Evolutionary conservation across 129 eudicot genomes (phyloP).

Genomic region (Flaveria sonorensis): DNA sequence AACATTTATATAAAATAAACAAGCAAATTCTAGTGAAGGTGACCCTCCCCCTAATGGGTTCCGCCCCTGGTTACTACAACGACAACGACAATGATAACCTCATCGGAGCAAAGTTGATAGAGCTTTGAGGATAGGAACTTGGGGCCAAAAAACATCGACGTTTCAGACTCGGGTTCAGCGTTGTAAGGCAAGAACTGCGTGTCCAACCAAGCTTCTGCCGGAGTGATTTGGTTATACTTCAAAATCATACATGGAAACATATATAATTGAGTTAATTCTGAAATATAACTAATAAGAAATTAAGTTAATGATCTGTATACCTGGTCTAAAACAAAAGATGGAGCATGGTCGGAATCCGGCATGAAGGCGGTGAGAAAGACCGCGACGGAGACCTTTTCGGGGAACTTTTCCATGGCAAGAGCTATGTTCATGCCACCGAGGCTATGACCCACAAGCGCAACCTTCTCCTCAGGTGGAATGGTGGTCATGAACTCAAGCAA

Average conservation of each 20-base stretch:
- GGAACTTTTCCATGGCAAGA: conserved; percentile 64
- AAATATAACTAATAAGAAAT: no score
- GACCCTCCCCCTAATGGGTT: no score
- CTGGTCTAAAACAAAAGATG: conserved; percentile 44
- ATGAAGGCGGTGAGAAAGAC: conserved; percentile 62
- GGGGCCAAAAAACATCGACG: conserved; percentile 50
- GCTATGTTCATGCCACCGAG: conserved; percentile 59
- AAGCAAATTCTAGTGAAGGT: no score
- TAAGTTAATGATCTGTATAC: conserved; percentile 8
- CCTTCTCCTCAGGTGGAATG: conserved; percentile 55
- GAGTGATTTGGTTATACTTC: conserved; percentile 23
- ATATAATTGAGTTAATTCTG: background rate
- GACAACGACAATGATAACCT: conserved; percentile 24
- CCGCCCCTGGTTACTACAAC: no score
- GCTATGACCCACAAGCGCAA: conserved; percentile 67
- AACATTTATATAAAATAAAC: no score
- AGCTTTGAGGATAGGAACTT: conserved; percentile 41
- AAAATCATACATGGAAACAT: background rate
- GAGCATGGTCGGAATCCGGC: conserved; percentile 55
- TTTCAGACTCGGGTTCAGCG: conserved; percentile 15
- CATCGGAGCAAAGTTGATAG: conserved; percentile 52
- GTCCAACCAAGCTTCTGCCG: conserved; percentile 47
- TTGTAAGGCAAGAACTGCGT: conserved; percentile 43
- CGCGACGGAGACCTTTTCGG: conserved; percentile 48
- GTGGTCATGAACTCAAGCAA: conserved; percentile 50